Evolutionary conservation across 768 basidiomycete genomes (phyloP).

Genomic region (Termitomyces sp.): DNA sequence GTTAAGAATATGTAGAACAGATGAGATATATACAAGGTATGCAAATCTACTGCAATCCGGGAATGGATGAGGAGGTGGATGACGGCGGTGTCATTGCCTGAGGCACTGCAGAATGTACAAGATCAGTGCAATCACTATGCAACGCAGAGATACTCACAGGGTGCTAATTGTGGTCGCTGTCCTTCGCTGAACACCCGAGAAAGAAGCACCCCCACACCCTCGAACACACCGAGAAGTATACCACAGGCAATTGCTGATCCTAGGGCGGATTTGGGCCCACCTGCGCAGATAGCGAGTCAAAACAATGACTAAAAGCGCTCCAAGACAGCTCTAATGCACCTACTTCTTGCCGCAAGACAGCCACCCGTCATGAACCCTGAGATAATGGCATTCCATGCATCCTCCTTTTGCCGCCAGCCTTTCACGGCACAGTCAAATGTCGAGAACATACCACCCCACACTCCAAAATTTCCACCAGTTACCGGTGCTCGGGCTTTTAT

Average conservation of each 20-base stretch:
- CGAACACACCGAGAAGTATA: conserved; percentile 90
- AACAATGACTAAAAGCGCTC: neutral
- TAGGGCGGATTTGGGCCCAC: conserved; percentile 87
- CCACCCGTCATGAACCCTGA: conserved; percentile 99
- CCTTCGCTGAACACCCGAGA: conserved; percentile 84
- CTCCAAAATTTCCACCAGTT: conserved; percentile 94
- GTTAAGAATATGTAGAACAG: conserved; percentile 26
- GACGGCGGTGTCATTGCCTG: conserved; percentile 50
- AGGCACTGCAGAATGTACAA: conserved; percentile 36
- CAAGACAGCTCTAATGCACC: conserved; percentile 27
- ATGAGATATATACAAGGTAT: conserved; percentile 26
- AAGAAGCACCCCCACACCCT: conserved; percentile 92
- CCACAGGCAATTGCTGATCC: conserved; percentile 95
- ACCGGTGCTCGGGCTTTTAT: conserved; percentile 99
- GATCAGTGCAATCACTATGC: conserved; percentile 2
- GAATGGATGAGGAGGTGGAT: conserved; percentile 30
- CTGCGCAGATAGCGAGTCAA: conserved; percentile 34
- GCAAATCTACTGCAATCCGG: conserved; percentile 46
- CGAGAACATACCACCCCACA: conserved; percentile 98
- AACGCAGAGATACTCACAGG: conserved; percentile 43
- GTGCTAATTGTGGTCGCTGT: conserved; percentile 74
- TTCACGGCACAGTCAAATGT: conserved; percentile 98
- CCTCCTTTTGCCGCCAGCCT: conserved; percentile 94
- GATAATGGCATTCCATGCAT: conserved; percentile 98
- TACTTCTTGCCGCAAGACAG: conserved; percentile 89